Evolutionary conservation across 2,329 filamentous ascomycete genomes (phyloP), one percentile per base, ranked within the genome.

Genomic region (Torrubiellomyces zombiae): DNA sequence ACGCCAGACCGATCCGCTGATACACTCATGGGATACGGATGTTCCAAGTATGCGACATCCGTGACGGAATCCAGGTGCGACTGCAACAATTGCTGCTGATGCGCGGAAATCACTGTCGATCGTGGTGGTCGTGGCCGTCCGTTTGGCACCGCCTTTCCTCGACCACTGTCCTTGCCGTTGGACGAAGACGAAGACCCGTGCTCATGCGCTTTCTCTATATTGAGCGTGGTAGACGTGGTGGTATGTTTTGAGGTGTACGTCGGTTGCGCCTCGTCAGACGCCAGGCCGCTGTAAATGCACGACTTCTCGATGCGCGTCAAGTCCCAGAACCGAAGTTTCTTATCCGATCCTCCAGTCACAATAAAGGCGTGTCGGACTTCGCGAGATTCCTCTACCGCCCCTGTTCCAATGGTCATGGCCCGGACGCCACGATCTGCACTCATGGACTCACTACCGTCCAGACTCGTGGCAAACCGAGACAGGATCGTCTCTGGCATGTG

Each of bases 291-390:
- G 34, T 91, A 75, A 9, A 94, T 66, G 28, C 65, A 61, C 20
- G 81, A 93, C 30, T 72, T 67, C 42, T 93, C 82, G 7, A 81
- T 63, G 7, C 74, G 73, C 7, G 70, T 62, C 9, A 89, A 62
- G 43, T 98, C 86, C 89, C 89, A 98, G 52, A 91, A 95, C 7
- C 89, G 72, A 11, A 98, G 67, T 49, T 80, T 89, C 52, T 78
- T 81, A 49, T 95, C 89, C 8, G 79, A 79, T 0, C 86, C 86
- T 11, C 76, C 85, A 1, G 82, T 89, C 18, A 98, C 56, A 23
- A 94, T 67, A 45, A 89, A 94, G 0, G 80, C 75, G 39, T 82
- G 74, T 29, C 77, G 75, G 4, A 76, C 65, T 23, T 85, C 79
- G 21, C 68, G 62, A 29, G 72, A 71, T 25, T 82, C 73, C 14